Evolutionary conservation across 148 eudicot genomes (phyloP).

Genomic region (Spergularia marina): DNA sequence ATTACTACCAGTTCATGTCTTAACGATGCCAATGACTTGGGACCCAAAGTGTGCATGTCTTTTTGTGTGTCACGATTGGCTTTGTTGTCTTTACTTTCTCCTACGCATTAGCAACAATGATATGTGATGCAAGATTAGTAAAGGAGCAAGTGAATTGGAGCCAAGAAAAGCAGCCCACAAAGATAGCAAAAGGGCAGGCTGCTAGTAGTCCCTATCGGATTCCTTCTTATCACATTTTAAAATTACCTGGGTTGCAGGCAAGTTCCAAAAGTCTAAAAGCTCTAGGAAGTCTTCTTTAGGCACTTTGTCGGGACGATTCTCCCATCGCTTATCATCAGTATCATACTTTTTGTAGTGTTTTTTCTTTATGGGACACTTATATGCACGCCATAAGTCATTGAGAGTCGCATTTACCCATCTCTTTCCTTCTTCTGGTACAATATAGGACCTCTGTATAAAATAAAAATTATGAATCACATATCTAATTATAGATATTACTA

Average conservation of each 20-base stretch:
- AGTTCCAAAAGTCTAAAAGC: neutral
- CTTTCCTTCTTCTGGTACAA: neutral
- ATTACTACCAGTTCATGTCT: neutral
- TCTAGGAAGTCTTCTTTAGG: neutral
- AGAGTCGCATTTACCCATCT: neutral
- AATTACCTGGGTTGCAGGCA: neutral
- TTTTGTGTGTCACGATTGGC: neutral
- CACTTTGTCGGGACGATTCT: neutral
- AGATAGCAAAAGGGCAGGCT: no score
- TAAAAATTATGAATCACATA: neutral
- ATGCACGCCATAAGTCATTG: neutral
- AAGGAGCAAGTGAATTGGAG: no score
- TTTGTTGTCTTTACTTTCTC: neutral
- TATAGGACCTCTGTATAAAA: neutral
- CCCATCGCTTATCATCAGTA: neutral
- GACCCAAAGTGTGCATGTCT: constrained; percentile 5
- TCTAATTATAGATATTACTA: neutral
- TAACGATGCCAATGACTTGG: neutral
- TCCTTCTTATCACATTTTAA: neutral
- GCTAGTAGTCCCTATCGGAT: neutral
- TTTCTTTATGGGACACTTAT: neutral
- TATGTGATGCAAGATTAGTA: no score
- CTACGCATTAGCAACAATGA: neutral
- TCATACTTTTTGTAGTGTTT: neutral
- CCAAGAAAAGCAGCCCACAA: neutral